Conservation (phyloP, 176 grass and related monocot genomes). For the Pontederia crassipes region DNA sequence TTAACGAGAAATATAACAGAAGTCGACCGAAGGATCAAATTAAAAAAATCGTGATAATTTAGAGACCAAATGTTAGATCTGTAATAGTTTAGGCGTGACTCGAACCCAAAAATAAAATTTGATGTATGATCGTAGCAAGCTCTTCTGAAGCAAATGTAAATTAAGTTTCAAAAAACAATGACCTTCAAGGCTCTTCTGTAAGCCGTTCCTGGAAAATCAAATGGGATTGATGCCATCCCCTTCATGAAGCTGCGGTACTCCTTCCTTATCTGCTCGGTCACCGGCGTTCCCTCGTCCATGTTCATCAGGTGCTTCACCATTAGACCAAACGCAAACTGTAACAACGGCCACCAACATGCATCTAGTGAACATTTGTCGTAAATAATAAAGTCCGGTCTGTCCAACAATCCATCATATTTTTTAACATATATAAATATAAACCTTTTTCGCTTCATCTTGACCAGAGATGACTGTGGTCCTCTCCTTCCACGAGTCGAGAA, state of each 20-base stretch:
- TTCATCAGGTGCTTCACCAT: slow-evolving; percentile 32
- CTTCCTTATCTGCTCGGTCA: slow-evolving; percentile 18
- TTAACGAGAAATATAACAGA: too few relatives aligned
- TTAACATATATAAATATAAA: background rate
- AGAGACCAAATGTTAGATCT: too few relatives aligned
- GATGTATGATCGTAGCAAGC: too few relatives aligned
- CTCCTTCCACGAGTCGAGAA: slow-evolving; percentile 26
- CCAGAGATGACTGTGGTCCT: slow-evolving; percentile 11
- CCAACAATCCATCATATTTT: background rate
- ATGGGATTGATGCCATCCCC: slow-evolving; percentile 26
- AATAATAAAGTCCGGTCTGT: too few relatives aligned
- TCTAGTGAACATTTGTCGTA: too few relatives aligned
- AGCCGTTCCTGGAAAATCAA: slow-evolving; percentile 28
- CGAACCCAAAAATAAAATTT: too few relatives aligned
- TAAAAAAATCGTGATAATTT: too few relatives aligned
- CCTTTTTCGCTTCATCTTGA: slow-evolving; percentile 27
- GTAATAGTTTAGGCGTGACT: too few relatives aligned
- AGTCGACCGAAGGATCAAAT: too few relatives aligned
- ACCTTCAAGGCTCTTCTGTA: slow-evolving; percentile 31
- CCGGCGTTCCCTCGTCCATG: slow-evolving; percentile 16
- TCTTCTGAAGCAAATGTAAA: too few relatives aligned
- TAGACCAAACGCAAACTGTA: slow-evolving; percentile 35
- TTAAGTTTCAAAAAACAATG: too few relatives aligned
- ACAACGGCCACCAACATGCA: background rate
- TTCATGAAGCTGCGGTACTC: slow-evolving; percentile 33